Evolutionary conservation across 257 asterid species (phyloP), one percentile per base, ranked within the genome.

Genomic region (Agastache rugosa): DNA sequence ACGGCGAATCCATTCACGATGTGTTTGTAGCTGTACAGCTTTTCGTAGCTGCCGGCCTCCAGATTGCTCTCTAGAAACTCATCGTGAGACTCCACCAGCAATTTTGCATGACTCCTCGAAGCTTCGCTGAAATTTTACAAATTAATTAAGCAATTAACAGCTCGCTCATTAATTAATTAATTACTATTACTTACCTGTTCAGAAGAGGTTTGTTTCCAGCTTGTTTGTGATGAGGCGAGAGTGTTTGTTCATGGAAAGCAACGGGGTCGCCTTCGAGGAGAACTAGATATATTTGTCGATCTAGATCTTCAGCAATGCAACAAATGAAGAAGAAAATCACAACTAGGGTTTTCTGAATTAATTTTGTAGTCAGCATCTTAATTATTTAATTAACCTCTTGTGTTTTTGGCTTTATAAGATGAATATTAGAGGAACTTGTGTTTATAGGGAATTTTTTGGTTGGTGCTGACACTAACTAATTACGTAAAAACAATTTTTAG

Each of bases 21-120:
- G 82, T 91, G 92, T 27, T 85, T 87, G 67, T 88, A 93, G 93
- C 97, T 91, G 86, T 88, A 90, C 61, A 93, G 91, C 85, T 93
- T 93, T 53, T 50, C 67, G 44, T 91, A 93, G 78, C 86, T 91
- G 67, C 94, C 93, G 5, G 65, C 71, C 2, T 91, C 92, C 7
- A 93, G 67, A 8, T 74, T 56, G 79, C 80, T 84, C 29, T 84
- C 78, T 20, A 93, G 86, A 76, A 91, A 82, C 11, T 84, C 65
- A 25, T 91, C 91, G 50, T 91, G 98, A 9, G 90, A 85, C 55
- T 87, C 77, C 48, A 87, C 87, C 84, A 93, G 73, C 22, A 75
- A 68, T 67, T 83, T 74, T 64, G 91, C 96, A 86, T 85, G 85
- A 77, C 79, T 87, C 85, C 63, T 76, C 11, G 88, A 83, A 31